A percentile compares a stretch with the other conserved stretches of the same genome.
These are phyloP conservation scores for Termitomyces sp. DNA, from an alignment of 768 basidiomycete genomes.

Conservation along the genomic window DNA sequence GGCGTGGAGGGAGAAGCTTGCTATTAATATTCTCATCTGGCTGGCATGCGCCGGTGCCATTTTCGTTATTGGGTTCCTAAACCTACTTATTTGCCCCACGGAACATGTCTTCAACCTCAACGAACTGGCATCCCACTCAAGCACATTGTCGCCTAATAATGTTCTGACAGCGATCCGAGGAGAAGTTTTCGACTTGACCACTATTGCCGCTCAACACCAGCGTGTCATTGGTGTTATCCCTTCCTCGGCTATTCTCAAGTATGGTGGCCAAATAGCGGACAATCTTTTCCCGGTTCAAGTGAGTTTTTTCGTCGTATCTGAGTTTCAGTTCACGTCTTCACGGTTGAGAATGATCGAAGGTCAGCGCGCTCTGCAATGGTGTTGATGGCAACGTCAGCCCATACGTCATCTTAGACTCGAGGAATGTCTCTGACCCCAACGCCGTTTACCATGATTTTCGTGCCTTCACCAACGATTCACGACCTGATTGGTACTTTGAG, in stretches of 20 bases:
- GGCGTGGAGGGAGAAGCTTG: slow-evolving; percentile 97
- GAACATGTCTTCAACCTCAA: slow-evolving; percentile 82
- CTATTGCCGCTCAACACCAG: slow-evolving; percentile 60
- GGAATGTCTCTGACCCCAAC: slow-evolving; percentile 73
- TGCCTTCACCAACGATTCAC: slow-evolving; percentile 76
- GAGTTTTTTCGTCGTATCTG: neutral
- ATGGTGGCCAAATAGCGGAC: slow-evolving; percentile 74
- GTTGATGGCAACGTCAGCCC: slow-evolving; percentile 75
- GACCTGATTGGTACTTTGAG: slow-evolving; percentile 99
- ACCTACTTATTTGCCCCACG: slow-evolving; percentile 87
- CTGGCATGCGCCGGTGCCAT: slow-evolving; percentile 82
- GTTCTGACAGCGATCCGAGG: slow-evolving; percentile 84
- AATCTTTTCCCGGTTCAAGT: slow-evolving; percentile 94
- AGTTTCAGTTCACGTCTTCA: neutral
- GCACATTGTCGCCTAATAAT: slow-evolving; percentile 56
- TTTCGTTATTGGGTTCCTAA: slow-evolving; percentile 90
- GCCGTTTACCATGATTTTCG: slow-evolving; percentile 96
- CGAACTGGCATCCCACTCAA: slow-evolving; percentile 76
- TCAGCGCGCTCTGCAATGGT: slow-evolving; percentile 90
- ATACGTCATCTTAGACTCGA: slow-evolving; percentile 71
- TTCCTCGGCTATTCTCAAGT: slow-evolving; percentile 68
- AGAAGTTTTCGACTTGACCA: slow-evolving; percentile 87
- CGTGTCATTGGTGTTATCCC: slow-evolving; percentile 71
- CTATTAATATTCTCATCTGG: slow-evolving; percentile 95
- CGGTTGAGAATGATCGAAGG: slow-evolving; percentile 34